Evolutionary conservation across 2,329 filamentous ascomycete genomes (phyloP), one percentile per base, ranked within the genome.

Genomic region (Stagonosporopsis rhizophila): DNA sequence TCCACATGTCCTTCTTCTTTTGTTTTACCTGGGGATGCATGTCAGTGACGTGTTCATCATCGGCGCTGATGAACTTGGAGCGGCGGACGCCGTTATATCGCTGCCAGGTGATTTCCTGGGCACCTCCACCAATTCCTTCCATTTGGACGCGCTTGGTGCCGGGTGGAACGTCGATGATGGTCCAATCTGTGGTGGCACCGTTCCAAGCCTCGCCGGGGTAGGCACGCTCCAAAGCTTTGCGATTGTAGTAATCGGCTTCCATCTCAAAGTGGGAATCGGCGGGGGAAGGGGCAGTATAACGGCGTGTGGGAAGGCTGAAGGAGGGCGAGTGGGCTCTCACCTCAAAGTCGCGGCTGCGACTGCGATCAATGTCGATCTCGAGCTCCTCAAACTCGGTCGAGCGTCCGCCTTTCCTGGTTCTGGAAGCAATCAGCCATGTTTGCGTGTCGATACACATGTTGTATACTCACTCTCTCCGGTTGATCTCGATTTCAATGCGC

Each of bases 101-200:
- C 71, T 89, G 83, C 89, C 90, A 95, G 19, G 85, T 89, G 42
- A 92, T 86, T 66, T 95, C 91, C 60, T 91, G 88, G 34, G 81
- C 81, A n/a, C 82, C 89, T 44, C 89, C 90, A 19, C 90, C 90
- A 22, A 86, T 82, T 49, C 91, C 90, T 64, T 95, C 90, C 88
- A 95, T 89, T 50, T 85, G 84, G n/a, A 95, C 88, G 37, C 89
- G 85, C 77, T 91, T 89, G 0, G 91, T 94, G 56, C 91, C 91
- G 0, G 91, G 90, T 1, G 91, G 91, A 35, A 96, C 88, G 75
- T 96, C 91, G 34, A 96, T 84, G 60, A 96, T 89, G 50, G 86
- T 83, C 91, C 92, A 96, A 68, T 86, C 89, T 61, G 85, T 87
- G 32, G 89, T 92, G 17, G 86, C 87, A 48, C 90, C 90, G 66